These are phyloP conservation scores for Boletellus deceptivus DNA, from an alignment of 1,284 basidiomycete species.

Conservation along the genomic window DNA sequence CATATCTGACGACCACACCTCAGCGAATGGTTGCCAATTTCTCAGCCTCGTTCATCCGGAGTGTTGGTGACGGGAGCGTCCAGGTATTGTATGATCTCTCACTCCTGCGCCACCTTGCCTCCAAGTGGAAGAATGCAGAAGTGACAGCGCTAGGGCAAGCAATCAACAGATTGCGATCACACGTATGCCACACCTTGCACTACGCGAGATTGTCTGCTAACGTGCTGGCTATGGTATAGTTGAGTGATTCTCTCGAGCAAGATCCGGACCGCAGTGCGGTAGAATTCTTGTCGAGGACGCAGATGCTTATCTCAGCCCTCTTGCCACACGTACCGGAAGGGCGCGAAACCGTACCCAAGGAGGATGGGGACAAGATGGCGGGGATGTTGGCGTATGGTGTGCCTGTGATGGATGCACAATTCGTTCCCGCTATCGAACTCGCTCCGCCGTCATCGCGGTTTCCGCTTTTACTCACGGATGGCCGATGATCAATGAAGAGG, in stretches of 20 bases:
- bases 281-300: constrained; percentile 37
- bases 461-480: constrained; percentile 35
- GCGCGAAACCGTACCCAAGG: constrained; percentile 12
- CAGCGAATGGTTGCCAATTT: constrained; percentile 39
- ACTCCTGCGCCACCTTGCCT: constrained; percentile 47
- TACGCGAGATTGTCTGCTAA: constrained; percentile 1
- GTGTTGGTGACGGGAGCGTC: constrained; percentile 31
- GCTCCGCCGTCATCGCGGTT: constrained; percentile 54
- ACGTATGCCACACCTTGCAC: constrained; percentile 13
- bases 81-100: constrained; percentile 47
- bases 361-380: constrained; percentile 36
- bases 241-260: constrained; percentile 6
- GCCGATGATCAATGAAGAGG: constrained; percentile 22
- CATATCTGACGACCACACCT: constrained; percentile 33
- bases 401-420: constrained; percentile 45
- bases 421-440: constrained; percentile 48
- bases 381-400: constrained; percentile 44
- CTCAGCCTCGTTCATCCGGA: constrained; percentile 39
- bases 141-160: constrained; percentile 29
- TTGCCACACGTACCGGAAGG: constrained; percentile 33
- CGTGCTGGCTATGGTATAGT: constrained; percentile 12
- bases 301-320: constrained; percentile 48
- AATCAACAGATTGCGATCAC: constrained; percentile 21
- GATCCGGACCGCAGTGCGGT: constrained; percentile 20
- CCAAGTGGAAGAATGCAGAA: constrained; percentile 34